Evolutionary conservation across 768 basidiomycete species (phyloP).

Genomic region (Tylopilus sp.): DNA sequence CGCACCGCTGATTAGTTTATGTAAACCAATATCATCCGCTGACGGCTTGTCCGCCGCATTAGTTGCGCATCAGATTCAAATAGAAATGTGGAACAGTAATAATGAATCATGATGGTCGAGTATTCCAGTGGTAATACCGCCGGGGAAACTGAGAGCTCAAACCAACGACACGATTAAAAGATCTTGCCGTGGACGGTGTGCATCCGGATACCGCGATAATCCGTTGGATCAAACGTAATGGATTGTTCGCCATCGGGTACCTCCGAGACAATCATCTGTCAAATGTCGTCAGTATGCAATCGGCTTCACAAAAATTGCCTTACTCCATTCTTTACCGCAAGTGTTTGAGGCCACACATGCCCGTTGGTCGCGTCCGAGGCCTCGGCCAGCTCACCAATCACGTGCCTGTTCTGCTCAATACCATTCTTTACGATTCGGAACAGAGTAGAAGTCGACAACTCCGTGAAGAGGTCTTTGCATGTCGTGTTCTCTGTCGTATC

Average conservation of each 20-base stretch:
- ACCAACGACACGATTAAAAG: too few species aligned
- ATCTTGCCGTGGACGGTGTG: conserved; percentile 12
- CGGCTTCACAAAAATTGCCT: conserved; percentile 24
- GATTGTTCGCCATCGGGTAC: conserved; percentile 12
- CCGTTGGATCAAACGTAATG: background rate
- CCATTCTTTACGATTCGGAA: conserved; percentile 46
- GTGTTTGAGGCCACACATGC: conserved; percentile 51
- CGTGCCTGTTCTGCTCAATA: conserved; percentile 44
- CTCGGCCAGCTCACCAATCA: conserved; percentile 48
- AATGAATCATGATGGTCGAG: too few species aligned
- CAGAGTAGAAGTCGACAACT: conserved; percentile 53
- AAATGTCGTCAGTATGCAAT: too few species aligned
- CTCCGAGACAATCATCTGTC: conserved; percentile 38
- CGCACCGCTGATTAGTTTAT: too few species aligned
- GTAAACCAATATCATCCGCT: too few species aligned
- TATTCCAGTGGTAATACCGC: too few species aligned
- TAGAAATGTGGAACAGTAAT: too few species aligned
- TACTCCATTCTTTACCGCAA: conserved; percentile 65
- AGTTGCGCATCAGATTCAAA: too few species aligned
- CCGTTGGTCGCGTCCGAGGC: conserved; percentile 37
- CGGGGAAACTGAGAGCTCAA: too few species aligned
- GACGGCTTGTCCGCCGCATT: too few species aligned
- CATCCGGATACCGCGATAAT: conserved; percentile 35
- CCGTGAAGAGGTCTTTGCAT: conserved; percentile 51
- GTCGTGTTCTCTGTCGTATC: conserved; percentile 60